phyloP scores from a whole-genome alignment of 31 red algal species.

The Porphyra umbilicalis region DNA sequence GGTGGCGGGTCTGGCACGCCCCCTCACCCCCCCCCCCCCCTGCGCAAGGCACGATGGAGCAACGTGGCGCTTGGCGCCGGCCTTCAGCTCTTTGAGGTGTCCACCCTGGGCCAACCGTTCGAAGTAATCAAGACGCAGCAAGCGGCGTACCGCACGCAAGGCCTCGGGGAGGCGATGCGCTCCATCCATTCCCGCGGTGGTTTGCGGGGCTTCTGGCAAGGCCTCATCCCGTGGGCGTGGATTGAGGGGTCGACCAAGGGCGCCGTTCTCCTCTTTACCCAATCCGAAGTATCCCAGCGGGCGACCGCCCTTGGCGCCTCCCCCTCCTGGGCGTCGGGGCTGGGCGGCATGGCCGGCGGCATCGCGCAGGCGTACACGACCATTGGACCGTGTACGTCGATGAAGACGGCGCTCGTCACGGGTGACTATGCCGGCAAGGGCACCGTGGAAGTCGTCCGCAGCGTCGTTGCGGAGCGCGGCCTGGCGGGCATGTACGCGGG shows the following conservation, averaged over 20 bases:
- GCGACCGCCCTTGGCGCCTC: constrained; percentile 14
- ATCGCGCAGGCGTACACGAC: constrained; percentile 85
- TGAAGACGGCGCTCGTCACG: constrained; percentile 93
- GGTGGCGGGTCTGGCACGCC: neutral
- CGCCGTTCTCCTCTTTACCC: constrained; percentile 69
- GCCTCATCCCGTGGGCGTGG: constrained; percentile 85
- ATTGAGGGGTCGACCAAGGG: constrained; percentile 87
- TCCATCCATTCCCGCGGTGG: constrained; percentile 62
- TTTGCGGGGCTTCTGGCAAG: constrained; percentile 58
- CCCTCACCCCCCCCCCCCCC: neutral
- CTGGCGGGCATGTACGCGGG: constrained; percentile 77
- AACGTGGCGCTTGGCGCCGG: constrained; percentile 76
- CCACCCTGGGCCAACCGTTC: constrained; percentile 87
- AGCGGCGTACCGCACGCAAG: constrained; percentile 69
- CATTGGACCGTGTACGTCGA: constrained; percentile 84
- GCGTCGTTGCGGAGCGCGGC: constrained; percentile 49
- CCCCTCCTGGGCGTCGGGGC: constrained; percentile 27
- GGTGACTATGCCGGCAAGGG: constrained; percentile 28
- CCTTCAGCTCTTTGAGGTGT: constrained; percentile 83
- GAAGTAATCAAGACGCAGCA: constrained; percentile 86
- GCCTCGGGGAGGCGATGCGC: constrained; percentile 34
- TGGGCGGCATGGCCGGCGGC: constrained; percentile 79
- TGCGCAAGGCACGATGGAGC: neutral
- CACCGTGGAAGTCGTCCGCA: constrained; percentile 14
- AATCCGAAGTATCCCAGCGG: constrained; percentile 48